Evolutionary conservation across 1,139 yeast species (phyloP), one percentile per base, ranked within the genome.

Genomic region (Lodderomyces pseudojiufengensis): DNA sequence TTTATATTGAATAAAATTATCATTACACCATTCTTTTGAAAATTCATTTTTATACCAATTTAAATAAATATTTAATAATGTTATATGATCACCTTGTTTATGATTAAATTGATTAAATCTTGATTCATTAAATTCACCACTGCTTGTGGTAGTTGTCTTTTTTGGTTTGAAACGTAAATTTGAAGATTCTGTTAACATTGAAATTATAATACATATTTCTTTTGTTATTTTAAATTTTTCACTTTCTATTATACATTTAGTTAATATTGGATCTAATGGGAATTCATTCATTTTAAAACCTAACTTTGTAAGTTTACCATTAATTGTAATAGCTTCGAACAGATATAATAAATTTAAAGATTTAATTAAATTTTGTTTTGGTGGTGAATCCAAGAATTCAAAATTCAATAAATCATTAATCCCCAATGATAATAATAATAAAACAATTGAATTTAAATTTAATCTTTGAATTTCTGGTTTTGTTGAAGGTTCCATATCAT

Each of bases 231-330:
- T 69, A 38, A 68, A 73, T 41, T 70, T 69, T 3, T 73, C 72
- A 41, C 94, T 79, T 1, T 81, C 71, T 2, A 90, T 56, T 20
- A 92, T 58, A 2, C 85, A 75, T 55, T 84, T 85, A 9, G 96
- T 82, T 47, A 86, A 72, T 80, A 84, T 84, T 3, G 97, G 97
- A 49, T 86, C 95, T 5, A 90, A 73, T 0, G 98, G 98, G 47
- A 92, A 86, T 50, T 85, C 95, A 2, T 95, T 85, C 95, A 92
- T 86, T 43, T 78, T 76, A 24, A 86, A 65, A 0, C 98, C 98
- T 1, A 80, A 55, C 40, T 77, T 74, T 0, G 98, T 92, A 24
- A 94, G 66, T 42, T 75, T 73, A 1, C 96, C 97, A 38, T 71
- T 65, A n/a, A 83, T 79, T 47, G 84, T 86, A 36, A 92, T 59